phyloP scores from a whole-genome alignment of 2,329 filamentous ascomycete species.

The Epichloe scottii region DNA sequence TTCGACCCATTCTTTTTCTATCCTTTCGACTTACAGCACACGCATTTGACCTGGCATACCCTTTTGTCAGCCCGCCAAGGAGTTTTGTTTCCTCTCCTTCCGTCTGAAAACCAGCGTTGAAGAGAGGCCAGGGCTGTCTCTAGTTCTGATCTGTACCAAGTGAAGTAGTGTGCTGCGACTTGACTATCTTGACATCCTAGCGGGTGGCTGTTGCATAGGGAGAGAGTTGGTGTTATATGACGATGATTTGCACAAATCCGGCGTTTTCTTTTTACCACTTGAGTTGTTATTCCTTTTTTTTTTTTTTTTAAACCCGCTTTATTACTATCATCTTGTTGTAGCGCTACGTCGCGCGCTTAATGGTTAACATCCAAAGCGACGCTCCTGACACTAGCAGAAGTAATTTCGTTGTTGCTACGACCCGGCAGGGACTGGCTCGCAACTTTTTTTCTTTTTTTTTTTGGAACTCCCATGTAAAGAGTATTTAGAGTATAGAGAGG shows the following conservation, averaged over 20 bases:
- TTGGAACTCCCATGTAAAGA: not conserved
- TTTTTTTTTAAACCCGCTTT: not conserved
- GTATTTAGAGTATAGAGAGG: not conserved
- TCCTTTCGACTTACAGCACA: not conserved
- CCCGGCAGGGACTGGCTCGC: not conserved
- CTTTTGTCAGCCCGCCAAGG: not conserved
- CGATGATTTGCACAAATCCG: slow-evolving; percentile 7
- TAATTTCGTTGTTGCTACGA: not conserved
- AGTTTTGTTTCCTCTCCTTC: not conserved
- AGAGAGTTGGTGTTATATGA: slow-evolving; percentile 1
- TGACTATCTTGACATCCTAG: not conserved
- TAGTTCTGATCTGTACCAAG: not conserved
- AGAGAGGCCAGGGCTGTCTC: not conserved
- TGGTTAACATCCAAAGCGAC: not conserved
- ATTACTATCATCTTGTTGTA: not conserved
- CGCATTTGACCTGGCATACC: not conserved
- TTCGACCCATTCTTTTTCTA: not conserved
- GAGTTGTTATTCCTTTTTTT: not conserved
- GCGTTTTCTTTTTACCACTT: slow-evolving; percentile 13
- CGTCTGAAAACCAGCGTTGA: too few species aligned
- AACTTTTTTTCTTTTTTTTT: not conserved
- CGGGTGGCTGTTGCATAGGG: not conserved
- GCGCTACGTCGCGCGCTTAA: not conserved
- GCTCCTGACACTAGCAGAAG: not conserved
- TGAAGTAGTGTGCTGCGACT: slow-evolving; percentile 10